Evolutionary conservation across 257 asterid genomes (phyloP), one percentile per base, ranked within the genome.

Genomic region (Solanum tarijense): DNA sequence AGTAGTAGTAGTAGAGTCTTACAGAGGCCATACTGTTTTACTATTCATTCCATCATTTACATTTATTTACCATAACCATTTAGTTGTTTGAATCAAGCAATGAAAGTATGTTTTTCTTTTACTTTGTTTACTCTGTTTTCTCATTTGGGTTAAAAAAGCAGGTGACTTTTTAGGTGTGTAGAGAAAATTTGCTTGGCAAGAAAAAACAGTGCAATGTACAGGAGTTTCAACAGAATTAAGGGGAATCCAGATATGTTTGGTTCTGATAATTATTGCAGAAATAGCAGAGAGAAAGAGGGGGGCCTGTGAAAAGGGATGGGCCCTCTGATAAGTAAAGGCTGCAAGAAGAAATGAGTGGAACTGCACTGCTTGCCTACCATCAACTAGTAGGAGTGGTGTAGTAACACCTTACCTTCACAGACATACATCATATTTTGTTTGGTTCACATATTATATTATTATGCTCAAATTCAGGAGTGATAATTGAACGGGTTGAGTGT

Each of bases 271-370:
- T 9, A 83, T 52, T 31, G 86, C 66, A 48, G 39, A 62, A 27
- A 52, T 18, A 34, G 46, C 39, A 72, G 84, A 83, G 82, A 72
- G 69, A 91, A 86, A 91, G 84, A 78, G 88, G 87, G 86, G 36
- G 83, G 48, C 41, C 43, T 72, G 43, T 72, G 66, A 83, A 69
- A 62, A 39, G 87, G 85, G n/a, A 89, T 88, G 95, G 95, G 92
- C 93, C 96, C 96, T 83, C 72, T 69, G 60, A 60, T 84, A 12
- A 16, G 12, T 36, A 92, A 95, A 96, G 93, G 96, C 98, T 95
- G 98, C 96, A 90, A 89, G 9, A 73, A 89, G 93, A 94, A 94
- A 96, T 94, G 94, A 96, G 98, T 95, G 95, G 95, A 91, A 89
- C 94, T 92, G 95, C 96, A 91, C 94, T 92, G 94, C 60, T 55